Conservation (phyloP, 2,329 filamentous ascomycete genomes). For the Parastagonospora nodorum region DNA sequence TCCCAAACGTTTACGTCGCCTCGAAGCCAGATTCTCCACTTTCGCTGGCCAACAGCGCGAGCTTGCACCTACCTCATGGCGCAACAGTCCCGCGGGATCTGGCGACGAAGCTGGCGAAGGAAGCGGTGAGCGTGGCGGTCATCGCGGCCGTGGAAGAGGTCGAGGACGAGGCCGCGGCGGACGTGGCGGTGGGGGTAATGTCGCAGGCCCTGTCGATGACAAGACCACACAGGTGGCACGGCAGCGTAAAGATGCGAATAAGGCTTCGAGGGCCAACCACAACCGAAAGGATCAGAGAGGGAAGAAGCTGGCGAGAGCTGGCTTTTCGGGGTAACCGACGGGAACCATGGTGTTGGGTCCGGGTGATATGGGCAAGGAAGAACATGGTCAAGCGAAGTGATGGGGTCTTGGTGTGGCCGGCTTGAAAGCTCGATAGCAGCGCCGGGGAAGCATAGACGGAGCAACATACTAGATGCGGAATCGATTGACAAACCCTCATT, state of each 20-base stretch:
- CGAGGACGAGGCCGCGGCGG: conserved; percentile 41
- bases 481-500: no score
- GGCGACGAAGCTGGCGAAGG: conserved; percentile 58
- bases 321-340: conserved; percentile 49
- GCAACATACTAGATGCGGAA: no score
- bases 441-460: no score
- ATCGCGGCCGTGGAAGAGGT: conserved; percentile 19
- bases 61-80: conserved; percentile 67
- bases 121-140: conserved; percentile 40
- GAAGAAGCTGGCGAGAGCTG: conserved; percentile 65
- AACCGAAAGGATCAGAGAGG: conserved; percentile 75
- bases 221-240: conserved; percentile 73
- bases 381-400: neutral
- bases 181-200: conserved; percentile 54
- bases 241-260: conserved; percentile 79
- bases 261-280: conserved; percentile 82
- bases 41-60: conserved; percentile 70
- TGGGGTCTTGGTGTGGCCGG: no score
- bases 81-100: conserved; percentile 57
- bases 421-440: no score
- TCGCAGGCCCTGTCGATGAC: conserved; percentile 69
- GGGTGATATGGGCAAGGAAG: no score
- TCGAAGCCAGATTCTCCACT: conserved; percentile 72
- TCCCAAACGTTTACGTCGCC: conserved; percentile 66
- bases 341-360: neutral